phyloP scores from a whole-genome alignment of 305 asterid genomes.

The Stenogyne calaminthoides region DNA sequence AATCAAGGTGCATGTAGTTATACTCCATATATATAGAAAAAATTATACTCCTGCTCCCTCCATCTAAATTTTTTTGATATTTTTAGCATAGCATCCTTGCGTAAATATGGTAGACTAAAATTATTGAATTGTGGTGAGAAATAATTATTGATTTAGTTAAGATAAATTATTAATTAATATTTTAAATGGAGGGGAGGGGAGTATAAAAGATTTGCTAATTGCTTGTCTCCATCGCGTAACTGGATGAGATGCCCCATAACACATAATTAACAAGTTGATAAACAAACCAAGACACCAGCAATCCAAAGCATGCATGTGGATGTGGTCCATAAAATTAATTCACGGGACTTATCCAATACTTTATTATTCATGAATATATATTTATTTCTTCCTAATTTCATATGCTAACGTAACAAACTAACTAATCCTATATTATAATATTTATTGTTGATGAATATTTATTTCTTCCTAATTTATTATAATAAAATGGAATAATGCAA shows the following conservation, averaged over 20 bases:
- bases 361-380: not conserved
- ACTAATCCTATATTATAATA: too few species aligned
- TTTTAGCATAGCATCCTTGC: too few species aligned
- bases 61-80: too few species aligned
- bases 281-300: not conserved
- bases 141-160: not conserved
- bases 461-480: too few species aligned
- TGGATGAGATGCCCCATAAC: not conserved
- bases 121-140: not conserved
- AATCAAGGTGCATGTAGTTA: not conserved
- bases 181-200: too few species aligned
- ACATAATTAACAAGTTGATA: not conserved
- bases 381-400: conserved; percentile 7
- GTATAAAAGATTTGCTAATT: not conserved
- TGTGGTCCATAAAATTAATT: conserved; percentile 9
- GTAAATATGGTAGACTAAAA: not conserved
- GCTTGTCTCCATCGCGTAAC: conserved; percentile 6
- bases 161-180: too few species aligned
- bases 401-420: not conserved
- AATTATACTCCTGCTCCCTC: too few species aligned
- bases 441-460: too few species aligned
- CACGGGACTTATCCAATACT: not conserved
- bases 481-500: not conserved
- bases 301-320: not conserved
- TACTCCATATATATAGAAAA: too few species aligned